Conservation (phyloP, 108 stramenopile species). For the Schizochytrium sp. region DNA sequence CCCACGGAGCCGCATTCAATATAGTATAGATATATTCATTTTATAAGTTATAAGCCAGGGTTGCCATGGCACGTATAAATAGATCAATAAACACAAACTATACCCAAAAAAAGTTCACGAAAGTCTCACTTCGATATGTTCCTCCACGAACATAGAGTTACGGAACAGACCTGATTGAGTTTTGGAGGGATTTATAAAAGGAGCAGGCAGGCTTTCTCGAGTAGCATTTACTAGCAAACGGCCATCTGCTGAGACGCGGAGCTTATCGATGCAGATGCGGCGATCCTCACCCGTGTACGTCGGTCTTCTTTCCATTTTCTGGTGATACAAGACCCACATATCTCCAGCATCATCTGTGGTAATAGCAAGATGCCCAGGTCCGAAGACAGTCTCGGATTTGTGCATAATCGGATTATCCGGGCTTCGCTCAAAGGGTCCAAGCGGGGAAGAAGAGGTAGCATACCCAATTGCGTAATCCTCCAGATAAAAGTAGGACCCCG, state of each 20-base stretch:
- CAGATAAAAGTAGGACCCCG: background rate
- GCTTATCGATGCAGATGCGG: slow-evolving; percentile 9
- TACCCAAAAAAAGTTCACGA: too few relatives aligned
- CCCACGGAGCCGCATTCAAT: too few relatives aligned
- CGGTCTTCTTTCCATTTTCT: background rate
- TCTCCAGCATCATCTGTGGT: background rate
- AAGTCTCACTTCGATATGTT: background rate
- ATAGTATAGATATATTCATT: too few relatives aligned
- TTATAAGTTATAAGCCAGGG: too few relatives aligned
- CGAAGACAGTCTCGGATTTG: background rate
- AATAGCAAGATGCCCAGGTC: background rate
- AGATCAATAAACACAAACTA: too few relatives aligned
- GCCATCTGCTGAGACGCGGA: background rate
- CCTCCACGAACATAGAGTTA: background rate
- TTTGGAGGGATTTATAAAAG: background rate
- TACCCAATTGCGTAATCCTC: background rate
- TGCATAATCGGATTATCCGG: slow-evolving; percentile 1
- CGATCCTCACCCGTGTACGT: background rate
- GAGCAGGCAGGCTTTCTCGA: background rate
- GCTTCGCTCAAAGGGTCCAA: background rate
- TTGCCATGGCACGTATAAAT: too few relatives aligned
- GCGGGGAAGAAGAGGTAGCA: background rate
- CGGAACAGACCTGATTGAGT: background rate
- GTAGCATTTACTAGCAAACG: background rate
- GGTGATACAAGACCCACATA: background rate